These are phyloP conservation scores for Cordyceps militaris DNA, from an alignment of 2,329 filamentous ascomycete species.

Conservation along the genomic window DNA sequence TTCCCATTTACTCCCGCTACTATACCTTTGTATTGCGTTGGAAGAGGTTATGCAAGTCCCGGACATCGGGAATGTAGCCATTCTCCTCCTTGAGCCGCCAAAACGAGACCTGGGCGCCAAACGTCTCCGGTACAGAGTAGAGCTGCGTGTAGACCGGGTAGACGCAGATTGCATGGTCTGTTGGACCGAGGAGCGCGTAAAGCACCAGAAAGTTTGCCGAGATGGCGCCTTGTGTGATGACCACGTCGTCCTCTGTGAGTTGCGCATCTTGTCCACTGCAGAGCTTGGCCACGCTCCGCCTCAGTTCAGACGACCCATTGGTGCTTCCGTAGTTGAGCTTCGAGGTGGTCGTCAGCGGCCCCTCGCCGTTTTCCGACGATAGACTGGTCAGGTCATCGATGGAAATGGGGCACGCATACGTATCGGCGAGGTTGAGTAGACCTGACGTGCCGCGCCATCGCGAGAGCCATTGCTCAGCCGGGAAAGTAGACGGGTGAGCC, in stretches of 20 bases:
- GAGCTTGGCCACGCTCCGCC: slow-evolving; percentile 56
- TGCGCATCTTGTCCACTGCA: slow-evolving; percentile 52
- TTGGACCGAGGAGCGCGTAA: slow-evolving; percentile 62
- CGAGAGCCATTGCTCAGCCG: slow-evolving; percentile 68
- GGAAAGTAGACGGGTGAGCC: slow-evolving; percentile 36
- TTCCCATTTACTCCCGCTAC: slow-evolving; percentile 26
- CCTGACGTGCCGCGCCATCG: slow-evolving; percentile 48
- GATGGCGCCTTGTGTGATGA: slow-evolving; percentile 76
- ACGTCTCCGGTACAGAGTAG: slow-evolving; percentile 63
- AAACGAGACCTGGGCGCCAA: slow-evolving; percentile 70
- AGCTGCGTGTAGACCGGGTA: slow-evolving; percentile 85
- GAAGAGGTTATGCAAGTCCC: slow-evolving; percentile 58
- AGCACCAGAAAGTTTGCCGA: slow-evolving; percentile 76
- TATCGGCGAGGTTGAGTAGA: slow-evolving; percentile 69
- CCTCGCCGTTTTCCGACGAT: slow-evolving; percentile 43
- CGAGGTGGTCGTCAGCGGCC: slow-evolving; percentile 41
- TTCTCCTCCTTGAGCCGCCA: slow-evolving; percentile 64
- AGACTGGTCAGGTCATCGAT: slow-evolving; percentile 58
- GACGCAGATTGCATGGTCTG: slow-evolving; percentile 79
- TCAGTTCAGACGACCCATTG: slow-evolving; percentile 56
- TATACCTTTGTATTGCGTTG: slow-evolving; percentile 61
- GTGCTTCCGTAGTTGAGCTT: slow-evolving; percentile 70
- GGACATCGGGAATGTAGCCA: slow-evolving; percentile 59
- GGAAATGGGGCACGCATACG: slow-evolving; percentile 68
- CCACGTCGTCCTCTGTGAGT: slow-evolving; percentile 50